These are phyloP conservation scores for Fusarium cicatricum DNA, from an alignment of 2,329 filamentous ascomycete species.

Conservation along the genomic window DNA sequence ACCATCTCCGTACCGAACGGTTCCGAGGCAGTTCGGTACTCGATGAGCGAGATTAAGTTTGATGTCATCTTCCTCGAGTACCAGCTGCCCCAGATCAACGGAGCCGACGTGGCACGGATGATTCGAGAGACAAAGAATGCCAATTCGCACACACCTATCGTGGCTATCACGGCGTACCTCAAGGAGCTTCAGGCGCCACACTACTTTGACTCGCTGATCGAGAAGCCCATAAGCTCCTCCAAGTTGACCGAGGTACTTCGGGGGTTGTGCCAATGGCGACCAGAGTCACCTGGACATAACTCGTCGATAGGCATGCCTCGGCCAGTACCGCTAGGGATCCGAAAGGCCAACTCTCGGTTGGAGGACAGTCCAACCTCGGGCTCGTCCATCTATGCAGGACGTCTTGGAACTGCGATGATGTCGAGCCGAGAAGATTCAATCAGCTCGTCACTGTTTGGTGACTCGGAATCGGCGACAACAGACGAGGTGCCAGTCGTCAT, in stretches of 20 bases:
- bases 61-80: conserved; percentile 99
- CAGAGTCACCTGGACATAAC: conserved; percentile 64
- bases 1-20: conserved; percentile 93
- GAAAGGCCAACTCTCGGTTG: conserved; percentile 67
- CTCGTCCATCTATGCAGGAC: conserved; percentile 74
- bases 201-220: conserved; percentile 93
- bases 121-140: conserved; percentile 95
- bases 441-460: conserved; percentile 86
- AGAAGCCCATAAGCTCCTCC: conserved; percentile 93
- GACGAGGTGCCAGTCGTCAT: conserved; percentile 83
- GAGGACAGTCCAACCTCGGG: conserved; percentile 88
- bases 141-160: conserved; percentile 93
- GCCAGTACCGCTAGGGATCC: conserved; percentile 69
- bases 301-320: conserved; percentile 60
- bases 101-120: conserved; percentile 96
- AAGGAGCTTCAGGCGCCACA: conserved; percentile 95
- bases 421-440: conserved; percentile 91
- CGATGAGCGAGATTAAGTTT: conserved; percentile 97
- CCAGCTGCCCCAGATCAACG: conserved; percentile 93
- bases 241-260: conserved; percentile 91
- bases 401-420: conserved; percentile 78
- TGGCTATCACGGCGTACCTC: conserved; percentile 96
- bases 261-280: conserved; percentile 92
- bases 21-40: conserved; percentile 89
- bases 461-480: conserved; percentile 78